These are phyloP conservation scores for Wickerhamomyces strasburgensis DNA, from an alignment of 805 yeast genomes.

Conservation along the genomic window DNA sequence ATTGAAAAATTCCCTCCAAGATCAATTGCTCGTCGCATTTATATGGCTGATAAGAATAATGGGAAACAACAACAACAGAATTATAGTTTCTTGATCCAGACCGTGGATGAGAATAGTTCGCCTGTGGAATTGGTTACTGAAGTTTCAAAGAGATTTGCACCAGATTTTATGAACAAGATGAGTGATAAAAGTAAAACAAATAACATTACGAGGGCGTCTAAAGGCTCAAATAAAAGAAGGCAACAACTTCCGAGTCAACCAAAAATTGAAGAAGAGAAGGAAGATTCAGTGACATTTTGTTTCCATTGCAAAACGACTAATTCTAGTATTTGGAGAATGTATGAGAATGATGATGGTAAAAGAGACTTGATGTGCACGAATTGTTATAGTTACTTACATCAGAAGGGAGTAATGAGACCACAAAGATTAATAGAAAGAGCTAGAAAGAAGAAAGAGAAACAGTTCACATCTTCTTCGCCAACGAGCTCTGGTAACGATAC, in stretches of 20 bases:
- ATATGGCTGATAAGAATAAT: conserved; percentile 23
- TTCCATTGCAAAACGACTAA: conserved; percentile 23
- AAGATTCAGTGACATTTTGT: too few relatives aligned
- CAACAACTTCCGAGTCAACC: background rate
- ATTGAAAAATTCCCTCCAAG: conserved; percentile 22
- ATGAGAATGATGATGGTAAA: conserved; percentile 20
- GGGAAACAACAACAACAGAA: conserved; percentile 6
- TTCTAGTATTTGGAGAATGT: conserved; percentile 26
- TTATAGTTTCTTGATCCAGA: background rate
- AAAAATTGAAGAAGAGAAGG: too few relatives aligned
- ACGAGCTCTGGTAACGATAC: conserved; percentile 19
- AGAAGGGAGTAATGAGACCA: conserved; percentile 25
- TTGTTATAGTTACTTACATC: conserved; percentile 21
- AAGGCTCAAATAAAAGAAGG: background rate
- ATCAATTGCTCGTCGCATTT: conserved; percentile 26
- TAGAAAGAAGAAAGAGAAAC: conserved; percentile 4
- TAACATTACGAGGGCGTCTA: too few relatives aligned
- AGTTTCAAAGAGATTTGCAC: conserved; percentile 25
- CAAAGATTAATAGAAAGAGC: conserved; percentile 14
- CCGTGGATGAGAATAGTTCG: conserved; percentile 8
- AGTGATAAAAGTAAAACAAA: conserved; percentile 7
- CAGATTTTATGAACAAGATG: conserved; percentile 21
- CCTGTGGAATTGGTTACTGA: conserved; percentile 7
- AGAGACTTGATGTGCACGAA: conserved; percentile 24
- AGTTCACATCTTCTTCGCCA: conserved; percentile 18